Evolutionary conservation across 371 early-diverging fungal species (phyloP).

Genomic region (Mucor irregularis): DNA sequence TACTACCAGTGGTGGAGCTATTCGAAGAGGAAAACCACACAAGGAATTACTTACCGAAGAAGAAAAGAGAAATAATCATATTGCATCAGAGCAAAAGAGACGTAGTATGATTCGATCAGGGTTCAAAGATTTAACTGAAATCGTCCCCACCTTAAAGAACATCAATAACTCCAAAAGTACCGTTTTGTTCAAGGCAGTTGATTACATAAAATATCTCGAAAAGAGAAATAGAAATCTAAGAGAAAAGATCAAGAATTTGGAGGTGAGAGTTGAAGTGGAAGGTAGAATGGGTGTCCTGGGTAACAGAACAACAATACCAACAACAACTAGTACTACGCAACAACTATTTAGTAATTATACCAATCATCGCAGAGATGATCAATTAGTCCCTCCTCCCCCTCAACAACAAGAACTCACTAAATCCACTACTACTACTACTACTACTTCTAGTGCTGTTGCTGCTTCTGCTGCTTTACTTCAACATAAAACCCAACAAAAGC

Average conservation of each 20-base stretch:
- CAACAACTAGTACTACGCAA: neutral
- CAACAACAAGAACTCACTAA: neutral
- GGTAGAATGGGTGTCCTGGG: conserved; percentile 14
- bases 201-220: conserved; percentile 46
- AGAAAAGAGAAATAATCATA: conserved; percentile 85
- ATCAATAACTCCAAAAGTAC: conserved; percentile 53
- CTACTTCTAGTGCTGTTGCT: conserved; percentile 2
- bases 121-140: conserved; percentile 75
- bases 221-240: conserved; percentile 53
- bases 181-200: conserved; percentile 52
- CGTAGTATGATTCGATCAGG: conserved; percentile 81
- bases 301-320: conserved; percentile 1
- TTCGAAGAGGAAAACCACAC: conserved; percentile 33
- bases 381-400: neutral
- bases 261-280: conserved; percentile 50
- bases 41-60: conserved; percentile 80
- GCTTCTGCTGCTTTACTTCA: conserved; percentile 40
- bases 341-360: neutral
- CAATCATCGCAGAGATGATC: neutral
- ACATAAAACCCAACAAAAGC: conserved; percentile 48
- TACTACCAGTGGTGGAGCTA: conserved; percentile 16
- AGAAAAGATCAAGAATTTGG: conserved; percentile 54
- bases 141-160: conserved; percentile 75
- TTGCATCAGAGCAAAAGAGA: conserved; percentile 88
- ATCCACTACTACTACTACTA: neutral